phyloP scores from a whole-genome alignment of 2,329 filamentous ascomycete species.

The Fusarium zealandicum region DNA sequence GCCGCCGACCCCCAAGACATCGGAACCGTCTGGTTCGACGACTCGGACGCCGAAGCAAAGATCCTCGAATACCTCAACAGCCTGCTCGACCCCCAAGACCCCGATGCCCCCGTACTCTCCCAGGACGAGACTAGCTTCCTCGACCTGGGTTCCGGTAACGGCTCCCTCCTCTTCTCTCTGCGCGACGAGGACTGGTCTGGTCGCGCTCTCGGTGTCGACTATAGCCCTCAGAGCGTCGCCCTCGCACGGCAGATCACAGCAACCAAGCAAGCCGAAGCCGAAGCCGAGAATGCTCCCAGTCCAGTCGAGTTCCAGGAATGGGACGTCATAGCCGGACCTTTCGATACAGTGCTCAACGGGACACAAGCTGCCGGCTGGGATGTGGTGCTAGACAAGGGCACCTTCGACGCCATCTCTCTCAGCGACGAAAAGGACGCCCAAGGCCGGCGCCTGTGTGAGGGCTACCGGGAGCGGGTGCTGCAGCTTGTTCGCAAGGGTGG shows the following conservation, averaged over 20 bases:
- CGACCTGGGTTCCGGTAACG: conserved; percentile 94
- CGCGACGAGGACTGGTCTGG: conserved; percentile 70
- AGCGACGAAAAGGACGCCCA: conserved; percentile 60
- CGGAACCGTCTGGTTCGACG: conserved; percentile 96
- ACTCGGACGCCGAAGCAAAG: conserved; percentile 85
- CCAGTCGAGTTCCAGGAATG: conserved; percentile 60
- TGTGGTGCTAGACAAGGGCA: conserved; percentile 96
- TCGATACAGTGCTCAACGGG: conserved; percentile 45
- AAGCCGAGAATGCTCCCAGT: conserved; percentile 36
- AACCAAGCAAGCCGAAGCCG: conserved; percentile 26
- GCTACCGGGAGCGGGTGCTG: conserved; percentile 74
- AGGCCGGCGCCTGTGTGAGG: conserved; percentile 72
- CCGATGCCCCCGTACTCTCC: conserved; percentile 32
- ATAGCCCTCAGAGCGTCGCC: conserved; percentile 76
- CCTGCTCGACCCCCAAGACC: conserved; percentile 39
- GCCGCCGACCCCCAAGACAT: conserved; percentile 75
- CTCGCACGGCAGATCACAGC: conserved; percentile 72
- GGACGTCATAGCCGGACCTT: conserved; percentile 64
- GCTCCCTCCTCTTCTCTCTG: conserved; percentile 85
- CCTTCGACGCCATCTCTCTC: conserved; percentile 94
- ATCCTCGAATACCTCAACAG: conserved; percentile 72
- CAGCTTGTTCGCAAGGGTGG: conserved; percentile 74
- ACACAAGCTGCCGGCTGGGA: conserved; percentile 70
- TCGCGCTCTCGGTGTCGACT: conserved; percentile 85
- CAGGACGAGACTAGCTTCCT: conserved; percentile 67